A percentile compares a stretch with the other conserved stretches of the same genome.
Evolutionary conservation across 257 asterid genomes (phyloP).

Genomic region (Nicotiana undulata): DNA sequence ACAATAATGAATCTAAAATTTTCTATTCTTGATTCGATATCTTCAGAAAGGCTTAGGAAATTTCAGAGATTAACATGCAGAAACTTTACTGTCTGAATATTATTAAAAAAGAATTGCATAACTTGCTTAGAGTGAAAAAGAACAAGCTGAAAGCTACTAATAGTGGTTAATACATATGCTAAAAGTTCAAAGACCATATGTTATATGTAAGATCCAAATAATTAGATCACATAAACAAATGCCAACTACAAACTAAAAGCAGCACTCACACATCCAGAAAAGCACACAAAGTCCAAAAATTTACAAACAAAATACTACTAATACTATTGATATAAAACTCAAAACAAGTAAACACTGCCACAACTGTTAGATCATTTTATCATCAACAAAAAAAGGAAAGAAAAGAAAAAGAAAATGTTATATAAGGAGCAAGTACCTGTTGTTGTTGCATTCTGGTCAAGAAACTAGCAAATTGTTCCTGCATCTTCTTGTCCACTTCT

Average conservation of each 20-base stretch:
- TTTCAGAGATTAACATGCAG: background rate
- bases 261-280: background rate
- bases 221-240: background rate
- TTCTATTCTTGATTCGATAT: background rate
- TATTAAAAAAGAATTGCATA: background rate
- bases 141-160: background rate
- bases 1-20: no score
- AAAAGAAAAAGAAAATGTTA: background rate
- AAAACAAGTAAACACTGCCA: background rate
- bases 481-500: no score
- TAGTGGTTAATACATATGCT: no score
- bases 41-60: no score
- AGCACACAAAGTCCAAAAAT: background rate
- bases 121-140: background rate
- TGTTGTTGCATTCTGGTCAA: no score
- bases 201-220: background rate
- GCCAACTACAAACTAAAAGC: background rate
- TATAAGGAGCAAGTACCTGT: background rate
- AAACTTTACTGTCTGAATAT: background rate
- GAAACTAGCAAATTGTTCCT: no score
- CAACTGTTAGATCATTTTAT: background rate
- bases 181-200: background rate
- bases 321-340: background rate
- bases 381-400: accelerated
- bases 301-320: background rate